phyloP scores from a whole-genome alignment of 306 rosid genomes.

The Calophaca sinica region DNA sequence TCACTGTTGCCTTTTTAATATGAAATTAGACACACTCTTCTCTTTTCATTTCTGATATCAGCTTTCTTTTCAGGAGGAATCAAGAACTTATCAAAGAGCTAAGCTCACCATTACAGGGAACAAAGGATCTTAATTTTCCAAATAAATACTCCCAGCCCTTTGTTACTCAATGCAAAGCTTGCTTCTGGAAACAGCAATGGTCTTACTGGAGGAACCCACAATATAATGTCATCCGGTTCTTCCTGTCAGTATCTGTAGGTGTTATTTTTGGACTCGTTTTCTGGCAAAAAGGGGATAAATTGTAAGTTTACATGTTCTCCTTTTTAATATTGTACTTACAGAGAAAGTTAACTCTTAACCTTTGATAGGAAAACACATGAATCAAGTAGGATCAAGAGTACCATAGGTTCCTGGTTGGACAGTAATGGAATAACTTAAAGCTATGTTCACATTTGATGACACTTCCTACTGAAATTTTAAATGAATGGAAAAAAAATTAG shows the following conservation, averaged over 20 bases:
- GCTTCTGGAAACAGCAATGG: conserved; percentile 58
- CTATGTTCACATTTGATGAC: conserved; percentile 9
- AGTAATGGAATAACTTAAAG: conserved; percentile 15
- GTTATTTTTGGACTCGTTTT: conserved; percentile 59
- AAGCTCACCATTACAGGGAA: conserved; percentile 54
- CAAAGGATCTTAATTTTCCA: conserved; percentile 55
- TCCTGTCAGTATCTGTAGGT: conserved; percentile 47
- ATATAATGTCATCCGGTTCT: conserved; percentile 51
- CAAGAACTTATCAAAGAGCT: conserved; percentile 55
- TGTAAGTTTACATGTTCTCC: conserved; percentile 46
- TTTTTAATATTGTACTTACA: conserved; percentile 20
- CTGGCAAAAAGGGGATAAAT: conserved; percentile 50
- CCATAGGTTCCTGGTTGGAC: conserved; percentile 6
- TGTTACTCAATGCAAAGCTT: conserved; percentile 53
- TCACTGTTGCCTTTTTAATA: background rate
- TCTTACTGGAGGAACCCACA: conserved; percentile 69
- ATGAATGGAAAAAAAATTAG: background rate
- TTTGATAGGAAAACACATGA: conserved; percentile 32
- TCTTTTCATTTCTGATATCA: conserved; percentile 36
- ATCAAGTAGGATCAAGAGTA: conserved; percentile 29
- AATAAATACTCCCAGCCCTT: conserved; percentile 54
- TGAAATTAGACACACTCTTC: conserved; percentile 30
- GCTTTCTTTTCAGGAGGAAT: conserved; percentile 52
- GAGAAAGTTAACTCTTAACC: background rate
- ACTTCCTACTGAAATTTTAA: conserved; percentile 9